Evolutionary conservation across 1,284 basidiomycete genomes (phyloP), one percentile per base, ranked within the genome.

Genomic region (Malassezia sp.): DNA sequence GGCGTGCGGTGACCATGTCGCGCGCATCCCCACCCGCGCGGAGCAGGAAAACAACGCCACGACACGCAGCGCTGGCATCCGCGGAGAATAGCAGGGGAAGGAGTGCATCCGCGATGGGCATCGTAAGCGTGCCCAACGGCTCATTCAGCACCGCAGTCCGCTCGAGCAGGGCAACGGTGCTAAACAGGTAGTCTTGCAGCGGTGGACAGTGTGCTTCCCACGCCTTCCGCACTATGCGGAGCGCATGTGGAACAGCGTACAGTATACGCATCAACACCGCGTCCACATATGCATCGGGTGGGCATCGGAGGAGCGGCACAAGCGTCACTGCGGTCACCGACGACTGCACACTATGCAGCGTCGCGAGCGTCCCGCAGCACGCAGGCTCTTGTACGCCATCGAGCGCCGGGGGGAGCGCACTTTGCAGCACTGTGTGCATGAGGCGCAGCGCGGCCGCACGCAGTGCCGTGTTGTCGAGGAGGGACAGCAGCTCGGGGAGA

Each of bases 401-500:
- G 23, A 43, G 42, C 7, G 41, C 47, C 9, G 36, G 17, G 5
- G 42, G 40, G 5, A 49, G 31, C n/a, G 42, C 38, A 4, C 41
- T 27, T 10, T 20, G 17, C 2, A 42, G 40, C 20, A 44, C 21
- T 14, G 24, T n/a, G 12, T 31, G 26, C 0, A 49, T 14, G 6
- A 49, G 22, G 8, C 26, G 20, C 29, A 41, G 15, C 14, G 10
- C 17, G 4, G 22, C 21, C 23, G n/a, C n/a, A n/a, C n/a, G n/a
- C n/a, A n/a, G n/a, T n/a, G n/a, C n/a, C n/a, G n/a, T n/a, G n/a
- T n/a, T n/a, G n/a, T n/a, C n/a, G n/a, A n/a, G n/a, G n/a, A n/a
- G n/a, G n/a, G n/a, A n/a, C n/a, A n/a, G n/a, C n/a, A n/a, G n/a
- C n/a, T n/a, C n/a, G n/a, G n/a, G n/a, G n/a, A n/a, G n/a, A n/a